A percentile compares a stretch with the other conserved stretches of the same genome.
Conservation (phyloP, 257 asterid genomes). For the Forsythia viridissima region DNA sequence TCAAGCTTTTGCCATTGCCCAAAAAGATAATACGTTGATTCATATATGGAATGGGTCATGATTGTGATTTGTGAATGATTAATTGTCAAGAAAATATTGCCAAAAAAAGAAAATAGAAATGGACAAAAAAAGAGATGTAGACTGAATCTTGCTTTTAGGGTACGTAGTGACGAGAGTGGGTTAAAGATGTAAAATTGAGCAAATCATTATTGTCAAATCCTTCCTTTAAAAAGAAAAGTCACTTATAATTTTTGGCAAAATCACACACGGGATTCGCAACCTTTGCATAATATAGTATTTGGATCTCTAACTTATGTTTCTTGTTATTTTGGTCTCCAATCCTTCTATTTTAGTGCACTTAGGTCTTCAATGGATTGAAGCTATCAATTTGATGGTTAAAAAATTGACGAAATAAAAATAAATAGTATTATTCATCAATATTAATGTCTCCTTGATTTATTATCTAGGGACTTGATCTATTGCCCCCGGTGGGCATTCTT, state of each 20-base stretch:
- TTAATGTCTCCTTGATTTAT: too few relatives aligned
- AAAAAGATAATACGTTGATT: not conserved
- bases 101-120: not conserved
- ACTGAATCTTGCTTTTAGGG: not conserved
- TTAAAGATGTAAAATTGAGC: not conserved
- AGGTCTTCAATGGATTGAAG: too few relatives aligned
- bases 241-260: not conserved
- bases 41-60: not conserved
- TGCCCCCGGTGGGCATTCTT: too few relatives aligned
- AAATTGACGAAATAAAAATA: too few relatives aligned
- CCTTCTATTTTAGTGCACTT: not conserved
- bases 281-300: not conserved
- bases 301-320: not conserved
- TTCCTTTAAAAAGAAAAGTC: conserved; percentile 27
- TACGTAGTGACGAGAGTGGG: not conserved
- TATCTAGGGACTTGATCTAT: too few relatives aligned
- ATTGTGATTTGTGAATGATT: not conserved
- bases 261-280: not conserved
- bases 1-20: too few relatives aligned
- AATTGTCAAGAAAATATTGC: not conserved
- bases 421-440: too few relatives aligned
- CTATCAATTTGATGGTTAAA: too few relatives aligned
- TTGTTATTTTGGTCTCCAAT: not conserved
- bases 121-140: not conserved
- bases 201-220: conserved; percentile 29